phyloP scores from a whole-genome alignment of 208 protist species.

The Crithidia brevicula region DNA sequence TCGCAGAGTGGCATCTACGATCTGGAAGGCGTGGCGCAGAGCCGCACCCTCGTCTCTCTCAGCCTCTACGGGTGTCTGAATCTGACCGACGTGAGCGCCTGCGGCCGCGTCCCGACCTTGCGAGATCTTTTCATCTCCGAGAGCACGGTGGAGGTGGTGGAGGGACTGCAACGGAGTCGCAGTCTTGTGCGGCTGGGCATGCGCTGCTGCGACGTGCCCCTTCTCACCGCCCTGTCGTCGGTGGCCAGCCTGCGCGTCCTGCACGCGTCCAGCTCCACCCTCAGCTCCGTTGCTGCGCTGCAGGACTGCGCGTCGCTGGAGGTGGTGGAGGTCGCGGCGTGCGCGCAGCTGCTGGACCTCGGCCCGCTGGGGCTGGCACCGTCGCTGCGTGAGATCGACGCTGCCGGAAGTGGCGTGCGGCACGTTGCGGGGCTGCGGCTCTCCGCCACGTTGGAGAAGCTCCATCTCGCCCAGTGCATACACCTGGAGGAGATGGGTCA shows the following conservation, averaged over 20 bases:
- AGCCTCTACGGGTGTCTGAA: constrained; percentile 31
- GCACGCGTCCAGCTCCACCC: constrained; percentile 24
- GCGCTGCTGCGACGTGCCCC: constrained; percentile 28
- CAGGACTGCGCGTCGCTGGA: constrained; percentile 9
- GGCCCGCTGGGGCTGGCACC: constrained; percentile 20
- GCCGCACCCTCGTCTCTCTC: constrained; percentile 23
- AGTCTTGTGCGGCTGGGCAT: constrained; percentile 17
- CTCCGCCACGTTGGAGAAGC: constrained; percentile 13
- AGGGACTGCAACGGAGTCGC: constrained; percentile 25
- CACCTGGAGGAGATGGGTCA: constrained; percentile 7
- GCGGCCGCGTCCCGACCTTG: constrained; percentile 28
- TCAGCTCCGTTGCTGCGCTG: constrained; percentile 24
- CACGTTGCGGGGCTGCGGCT: constrained; percentile 3
- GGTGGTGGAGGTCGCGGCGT: constrained; percentile 21
- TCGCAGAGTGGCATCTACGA: constrained; percentile 35
- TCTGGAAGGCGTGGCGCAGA: constrained; percentile 22
- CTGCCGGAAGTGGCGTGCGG: constrained; percentile 9
- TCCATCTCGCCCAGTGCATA: constrained; percentile 9
- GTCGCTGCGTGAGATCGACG: constrained; percentile 12
- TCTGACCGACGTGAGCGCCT: constrained; percentile 27
- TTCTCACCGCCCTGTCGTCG: constrained; percentile 2
- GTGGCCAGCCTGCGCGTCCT: constrained; percentile 20
- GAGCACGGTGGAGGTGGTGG: constrained; percentile 29
- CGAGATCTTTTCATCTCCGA: constrained; percentile 31
- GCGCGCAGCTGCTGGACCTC: constrained; percentile 22